These are phyloP conservation scores for Pythium folliculosum DNA, from an alignment of 352 stramenopile genomes.

Conservation along the genomic window DNA sequence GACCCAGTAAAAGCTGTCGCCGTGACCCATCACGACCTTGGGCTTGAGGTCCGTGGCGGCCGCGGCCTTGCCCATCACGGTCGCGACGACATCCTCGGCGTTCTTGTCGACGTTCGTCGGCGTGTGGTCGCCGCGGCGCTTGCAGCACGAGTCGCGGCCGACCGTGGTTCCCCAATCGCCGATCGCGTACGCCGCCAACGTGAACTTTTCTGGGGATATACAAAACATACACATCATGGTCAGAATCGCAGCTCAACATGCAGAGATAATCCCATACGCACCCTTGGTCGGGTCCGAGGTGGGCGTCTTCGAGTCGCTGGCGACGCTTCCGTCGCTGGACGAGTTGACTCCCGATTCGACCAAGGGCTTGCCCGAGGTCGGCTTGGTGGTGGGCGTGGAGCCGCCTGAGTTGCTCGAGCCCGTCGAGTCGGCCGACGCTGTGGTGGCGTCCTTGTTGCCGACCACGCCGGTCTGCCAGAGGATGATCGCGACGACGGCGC, in stretches of 20 bases:
- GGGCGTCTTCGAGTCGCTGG: slow-evolving; percentile 21
- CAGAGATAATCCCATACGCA: background rate
- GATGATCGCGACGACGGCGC: slow-evolving; percentile 45
- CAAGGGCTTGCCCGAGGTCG: background rate
- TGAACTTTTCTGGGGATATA: slow-evolving; percentile 45
- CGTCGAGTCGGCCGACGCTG: background rate
- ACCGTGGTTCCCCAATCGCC: slow-evolving; percentile 76
- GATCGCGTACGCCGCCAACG: slow-evolving; percentile 63
- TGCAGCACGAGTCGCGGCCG: slow-evolving; percentile 69
- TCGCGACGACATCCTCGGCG: slow-evolving; percentile 67
- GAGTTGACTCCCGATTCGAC: slow-evolving; percentile 12
- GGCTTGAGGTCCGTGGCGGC: slow-evolving; percentile 38
- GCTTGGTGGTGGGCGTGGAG: slow-evolving; percentile 2
- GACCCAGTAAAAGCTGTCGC: slow-evolving; percentile 86
- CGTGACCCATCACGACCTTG: slow-evolving; percentile 65
- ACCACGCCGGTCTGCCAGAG: slow-evolving; percentile 41
- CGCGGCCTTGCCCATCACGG: slow-evolving; percentile 49
- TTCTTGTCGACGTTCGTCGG: slow-evolving; percentile 64
- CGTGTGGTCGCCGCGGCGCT: slow-evolving; percentile 47
- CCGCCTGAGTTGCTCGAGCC: background rate
- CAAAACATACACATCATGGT: background rate
- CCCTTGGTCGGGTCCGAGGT: slow-evolving; percentile 60
- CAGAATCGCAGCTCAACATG: background rate
- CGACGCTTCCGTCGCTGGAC: slow-evolving; percentile 29
- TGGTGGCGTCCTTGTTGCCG: slow-evolving; percentile 33